Conservation (phyloP, 2,329 filamentous ascomycete species). For the Sporothrix sp. region DNA sequence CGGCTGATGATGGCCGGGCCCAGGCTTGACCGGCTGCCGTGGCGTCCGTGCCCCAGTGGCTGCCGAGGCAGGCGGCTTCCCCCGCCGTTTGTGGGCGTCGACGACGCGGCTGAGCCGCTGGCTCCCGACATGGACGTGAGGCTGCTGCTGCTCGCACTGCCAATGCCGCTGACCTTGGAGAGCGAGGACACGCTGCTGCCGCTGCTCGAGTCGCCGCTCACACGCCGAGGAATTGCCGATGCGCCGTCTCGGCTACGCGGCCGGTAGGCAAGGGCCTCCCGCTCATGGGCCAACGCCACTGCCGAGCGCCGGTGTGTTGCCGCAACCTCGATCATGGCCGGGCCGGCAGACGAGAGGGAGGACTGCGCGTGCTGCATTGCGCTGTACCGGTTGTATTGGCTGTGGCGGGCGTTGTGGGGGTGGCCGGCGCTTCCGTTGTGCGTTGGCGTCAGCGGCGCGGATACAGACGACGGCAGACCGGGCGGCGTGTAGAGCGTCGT, state of each 20-base stretch:
- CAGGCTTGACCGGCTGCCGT: constrained; percentile 22
- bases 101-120: background rate
- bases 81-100: constrained; percentile 4
- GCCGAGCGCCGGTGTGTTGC: constrained; percentile 27
- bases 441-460: constrained; percentile 44
- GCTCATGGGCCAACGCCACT: constrained; percentile 30
- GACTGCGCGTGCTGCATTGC: constrained; percentile 27
- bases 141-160: constrained; percentile 13
- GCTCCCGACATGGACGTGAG: constrained; percentile 2
- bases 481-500: constrained; percentile 47
- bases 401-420: constrained; percentile 4
- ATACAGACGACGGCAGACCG: constrained; percentile 37
- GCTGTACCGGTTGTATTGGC: constrained; percentile 15
- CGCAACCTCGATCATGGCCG: constrained; percentile 44
- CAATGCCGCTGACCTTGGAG: constrained; percentile 10
- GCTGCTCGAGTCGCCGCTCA: constrained; percentile 23
- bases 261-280: constrained; percentile 25
- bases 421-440: constrained; percentile 25
- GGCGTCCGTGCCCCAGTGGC: constrained; percentile 17
- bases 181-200: constrained; percentile 15
- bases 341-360: constrained; percentile 13
- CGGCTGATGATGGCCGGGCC: constrained; percentile 18
- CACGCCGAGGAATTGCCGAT: constrained; percentile 24
- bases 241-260: constrained; percentile 25
- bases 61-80: constrained; percentile 24